phyloP scores from a whole-genome alignment of 805 yeast genomes.

The Kurtzmaniella cleridarum region DNA sequence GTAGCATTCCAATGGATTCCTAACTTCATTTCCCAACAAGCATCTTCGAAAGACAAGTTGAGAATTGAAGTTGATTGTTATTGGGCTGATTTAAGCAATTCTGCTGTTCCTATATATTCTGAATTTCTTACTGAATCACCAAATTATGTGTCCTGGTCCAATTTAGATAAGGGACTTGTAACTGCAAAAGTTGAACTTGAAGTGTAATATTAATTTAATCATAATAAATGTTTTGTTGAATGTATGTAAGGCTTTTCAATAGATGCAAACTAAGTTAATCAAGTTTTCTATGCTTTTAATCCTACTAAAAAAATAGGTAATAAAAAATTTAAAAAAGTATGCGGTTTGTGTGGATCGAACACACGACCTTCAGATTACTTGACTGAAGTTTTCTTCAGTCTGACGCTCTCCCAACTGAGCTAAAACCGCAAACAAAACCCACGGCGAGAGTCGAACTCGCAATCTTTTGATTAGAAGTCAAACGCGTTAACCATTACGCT shows the following conservation, averaged over 20 bases:
- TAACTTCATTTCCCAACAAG: conserved; percentile 33
- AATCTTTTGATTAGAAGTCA: conserved; percentile 63
- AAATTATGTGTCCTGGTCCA: conserved; percentile 57
- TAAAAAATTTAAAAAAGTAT: conserved; percentile 6
- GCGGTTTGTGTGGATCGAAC: conserved; percentile 28
- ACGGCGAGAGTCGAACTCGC: conserved; percentile 58
- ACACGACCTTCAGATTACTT: conserved; percentile 25
- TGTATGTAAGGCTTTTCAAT: too few relatives aligned
- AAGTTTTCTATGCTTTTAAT: too few relatives aligned
- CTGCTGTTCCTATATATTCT: conserved; percentile 59
- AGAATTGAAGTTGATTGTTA: conserved; percentile 61
- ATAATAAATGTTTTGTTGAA: too few relatives aligned
- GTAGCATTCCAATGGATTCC: conserved; percentile 78
- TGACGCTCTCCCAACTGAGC: conserved; percentile 39
- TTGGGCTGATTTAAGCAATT: conserved; percentile 67
- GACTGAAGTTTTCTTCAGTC: conserved; percentile 23
- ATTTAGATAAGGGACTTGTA: conserved; percentile 63
- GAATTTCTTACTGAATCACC: conserved; percentile 71
- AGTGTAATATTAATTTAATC: too few relatives aligned
- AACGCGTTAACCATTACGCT: conserved; percentile 66
- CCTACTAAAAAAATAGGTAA: too few relatives aligned
- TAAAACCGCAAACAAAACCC: conserved; percentile 31
- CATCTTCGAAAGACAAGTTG: conserved; percentile 26
- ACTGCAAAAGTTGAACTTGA: too few relatives aligned
- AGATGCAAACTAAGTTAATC: too few relatives aligned